Conservation (phyloP, 2,329 filamentous ascomycete species). For the Exophiala alcalophila region DNA sequence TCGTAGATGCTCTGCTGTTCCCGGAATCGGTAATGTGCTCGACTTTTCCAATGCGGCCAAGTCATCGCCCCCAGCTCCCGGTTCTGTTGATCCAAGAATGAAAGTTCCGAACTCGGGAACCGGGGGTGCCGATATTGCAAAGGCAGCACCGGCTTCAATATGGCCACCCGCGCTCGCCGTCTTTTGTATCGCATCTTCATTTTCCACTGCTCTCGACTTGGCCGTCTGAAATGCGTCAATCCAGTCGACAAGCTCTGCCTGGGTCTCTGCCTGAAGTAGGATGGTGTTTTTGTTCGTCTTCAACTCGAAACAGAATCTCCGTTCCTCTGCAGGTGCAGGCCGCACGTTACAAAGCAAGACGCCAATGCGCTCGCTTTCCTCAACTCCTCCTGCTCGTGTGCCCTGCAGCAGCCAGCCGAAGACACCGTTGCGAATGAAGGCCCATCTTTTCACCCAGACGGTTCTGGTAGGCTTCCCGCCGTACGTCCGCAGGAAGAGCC, state of each 20-base stretch:
- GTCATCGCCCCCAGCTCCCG: conserved; percentile 47
- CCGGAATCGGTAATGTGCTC: conserved; percentile 64
- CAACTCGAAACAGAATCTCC: conserved; percentile 95
- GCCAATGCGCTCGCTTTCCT: conserved; percentile 94
- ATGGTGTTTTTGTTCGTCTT: conserved; percentile 95
- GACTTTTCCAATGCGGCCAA: conserved; percentile 56
- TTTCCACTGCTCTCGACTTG: conserved; percentile 87
- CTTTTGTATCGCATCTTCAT: conserved; percentile 55
- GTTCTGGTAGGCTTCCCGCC: conserved; percentile 86
- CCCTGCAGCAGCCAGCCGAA: conserved; percentile 92
- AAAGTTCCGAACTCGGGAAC: conserved; percentile 89
- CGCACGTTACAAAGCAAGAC: conserved; percentile 91
- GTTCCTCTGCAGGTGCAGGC: conserved; percentile 85
- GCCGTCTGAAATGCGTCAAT: conserved; percentile 88
- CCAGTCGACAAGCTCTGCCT: conserved; percentile 90
- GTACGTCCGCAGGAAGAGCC: conserved; percentile 79
- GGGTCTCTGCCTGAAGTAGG: conserved; percentile 87
- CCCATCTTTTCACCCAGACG: conserved; percentile 90
- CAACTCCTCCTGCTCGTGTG: conserved; percentile 73
- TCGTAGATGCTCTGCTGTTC: conserved; percentile 56
- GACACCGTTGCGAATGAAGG: conserved; percentile 91
- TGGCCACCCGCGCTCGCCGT: conserved; percentile 48
- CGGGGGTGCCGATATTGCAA: conserved; percentile 84
- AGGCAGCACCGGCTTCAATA: conserved; percentile 63
- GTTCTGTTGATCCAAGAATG: conserved; percentile 62